phyloP scores from a whole-genome alignment of 164 flowering plant species.

The Chimonanthus salicifolius region DNA sequence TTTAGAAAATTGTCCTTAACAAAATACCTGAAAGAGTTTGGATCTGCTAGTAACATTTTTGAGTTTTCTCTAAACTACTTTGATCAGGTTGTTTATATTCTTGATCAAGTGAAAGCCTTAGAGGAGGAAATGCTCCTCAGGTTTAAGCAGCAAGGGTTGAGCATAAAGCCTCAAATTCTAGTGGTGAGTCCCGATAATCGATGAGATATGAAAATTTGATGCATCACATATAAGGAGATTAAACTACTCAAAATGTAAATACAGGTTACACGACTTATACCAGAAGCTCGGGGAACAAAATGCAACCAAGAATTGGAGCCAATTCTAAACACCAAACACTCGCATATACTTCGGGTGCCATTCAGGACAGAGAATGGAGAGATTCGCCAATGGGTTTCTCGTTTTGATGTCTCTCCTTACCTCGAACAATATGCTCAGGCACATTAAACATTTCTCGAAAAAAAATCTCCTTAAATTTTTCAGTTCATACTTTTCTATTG shows the following conservation, averaged over 20 bases:
- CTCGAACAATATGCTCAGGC: conserved; percentile 79
- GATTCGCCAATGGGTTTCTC: conserved; percentile 81
- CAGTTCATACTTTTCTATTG: background rate
- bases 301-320: conserved; percentile 84
- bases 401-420: conserved; percentile 92
- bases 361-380: conserved; percentile 65
- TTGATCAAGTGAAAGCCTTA: conserved; percentile 91
- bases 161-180: conserved; percentile 74
- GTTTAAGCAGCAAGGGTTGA: conserved; percentile 77
- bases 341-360: conserved; percentile 80
- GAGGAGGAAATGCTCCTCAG: conserved; percentile 80
- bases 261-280: conserved; percentile 89
- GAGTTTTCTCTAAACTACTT: background rate
- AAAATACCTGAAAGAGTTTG: background rate
- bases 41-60: background rate
- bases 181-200: conserved; percentile 46
- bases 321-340: conserved; percentile 56
- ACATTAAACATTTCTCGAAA: background rate
- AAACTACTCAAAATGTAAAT: background rate
- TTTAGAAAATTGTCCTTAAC: background rate
- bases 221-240: background rate
- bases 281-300: conserved; percentile 79
- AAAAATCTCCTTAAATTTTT: background rate
- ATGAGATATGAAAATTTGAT: background rate
- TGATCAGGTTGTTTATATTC: conserved; percentile 82